phyloP scores from a whole-genome alignment of 2,329 filamentous ascomycete species.

The Epichloe typhina region DNA sequence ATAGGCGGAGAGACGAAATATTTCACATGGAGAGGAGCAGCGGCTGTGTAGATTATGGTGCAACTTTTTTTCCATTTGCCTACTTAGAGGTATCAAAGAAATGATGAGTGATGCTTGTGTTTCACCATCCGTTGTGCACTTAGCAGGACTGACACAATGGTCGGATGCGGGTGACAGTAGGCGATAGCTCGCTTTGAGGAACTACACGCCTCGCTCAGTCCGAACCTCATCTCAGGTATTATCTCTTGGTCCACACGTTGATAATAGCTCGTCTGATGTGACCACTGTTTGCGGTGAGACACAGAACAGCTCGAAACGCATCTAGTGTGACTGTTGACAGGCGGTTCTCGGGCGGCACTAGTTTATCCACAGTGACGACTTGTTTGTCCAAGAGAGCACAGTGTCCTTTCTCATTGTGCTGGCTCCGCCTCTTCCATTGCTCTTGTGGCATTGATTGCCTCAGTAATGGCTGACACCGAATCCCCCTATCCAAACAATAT shows the following conservation, averaged over 20 bases:
- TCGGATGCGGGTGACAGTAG: not conserved
- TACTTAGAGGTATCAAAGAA: slow-evolving; percentile 18
- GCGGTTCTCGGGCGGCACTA: slow-evolving; percentile 1
- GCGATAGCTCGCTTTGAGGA: not conserved
- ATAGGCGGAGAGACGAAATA: slow-evolving; percentile 10
- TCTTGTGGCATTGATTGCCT: not conserved
- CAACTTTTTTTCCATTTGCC: slow-evolving; percentile 21
- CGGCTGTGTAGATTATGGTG: slow-evolving; percentile 29
- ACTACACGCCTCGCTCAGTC: not conserved
- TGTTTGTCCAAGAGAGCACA: not conserved
- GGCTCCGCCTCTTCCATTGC: not conserved
- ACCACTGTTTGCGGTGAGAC: slow-evolving; percentile 2
- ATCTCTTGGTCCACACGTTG: not conserved
- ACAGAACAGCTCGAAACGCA: not conserved
- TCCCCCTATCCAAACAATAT: not conserved
- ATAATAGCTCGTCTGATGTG: not conserved
- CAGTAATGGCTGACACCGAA: not conserved
- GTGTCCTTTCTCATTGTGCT: not conserved
- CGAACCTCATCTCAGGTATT: not conserved
- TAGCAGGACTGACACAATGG: not conserved
- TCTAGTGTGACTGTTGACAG: not conserved
- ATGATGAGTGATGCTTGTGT: not conserved
- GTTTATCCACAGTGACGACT: not conserved
- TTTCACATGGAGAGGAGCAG: slow-evolving; percentile 9
- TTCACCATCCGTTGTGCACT: not conserved